A percentile compares a stretch with the other conserved stretches of the same genome.
These are phyloP conservation scores for Melaleuca alternifolia DNA, from an alignment of 345 rosid genomes.

Conservation along the genomic window DNA sequence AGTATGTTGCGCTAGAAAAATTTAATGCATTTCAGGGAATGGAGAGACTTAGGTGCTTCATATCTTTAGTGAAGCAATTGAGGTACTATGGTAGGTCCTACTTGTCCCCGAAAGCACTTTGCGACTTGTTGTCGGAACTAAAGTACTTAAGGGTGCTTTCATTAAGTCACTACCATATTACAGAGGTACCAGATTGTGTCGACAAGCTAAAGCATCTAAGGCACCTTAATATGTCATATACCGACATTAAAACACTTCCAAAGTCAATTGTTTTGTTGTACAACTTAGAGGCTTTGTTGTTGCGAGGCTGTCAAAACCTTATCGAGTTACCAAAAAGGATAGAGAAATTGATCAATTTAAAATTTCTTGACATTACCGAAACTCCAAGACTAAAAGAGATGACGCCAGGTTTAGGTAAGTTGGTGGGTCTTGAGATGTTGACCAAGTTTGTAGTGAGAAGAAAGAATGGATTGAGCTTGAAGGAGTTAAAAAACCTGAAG, in stretches of 20 bases:
- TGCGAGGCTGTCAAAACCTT: not conserved
- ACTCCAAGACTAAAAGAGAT: not conserved
- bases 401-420: not conserved
- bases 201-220: not conserved
- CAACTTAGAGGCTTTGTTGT: not conserved
- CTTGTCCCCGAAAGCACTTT: rapidly evolving
- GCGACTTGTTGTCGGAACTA: rapidly evolving
- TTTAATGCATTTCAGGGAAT: not conserved
- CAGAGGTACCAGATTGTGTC: not conserved
- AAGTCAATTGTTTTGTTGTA: not conserved
- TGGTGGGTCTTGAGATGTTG: not conserved
- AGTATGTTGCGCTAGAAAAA: rapidly evolving
- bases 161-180: rapidly evolving
- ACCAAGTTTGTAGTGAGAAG: not conserved
- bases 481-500: not conserved
- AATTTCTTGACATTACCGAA: not conserved
- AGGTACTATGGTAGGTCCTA: rapidly evolving
- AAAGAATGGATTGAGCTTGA: not conserved
- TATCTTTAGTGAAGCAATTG: not conserved
- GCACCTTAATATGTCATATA: rapidly evolving
- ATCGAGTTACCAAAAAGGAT: not conserved
- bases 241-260: rapidly evolving
- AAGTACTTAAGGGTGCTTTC: not conserved
- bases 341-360: not conserved
- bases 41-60: not conserved